Percentiles rank a stretch among this genome's conserved stretches.
These are phyloP conservation scores for Phytophthora hibernalis DNA, from an alignment of 352 stramenopile genomes.

Conservation along the genomic window DNA sequence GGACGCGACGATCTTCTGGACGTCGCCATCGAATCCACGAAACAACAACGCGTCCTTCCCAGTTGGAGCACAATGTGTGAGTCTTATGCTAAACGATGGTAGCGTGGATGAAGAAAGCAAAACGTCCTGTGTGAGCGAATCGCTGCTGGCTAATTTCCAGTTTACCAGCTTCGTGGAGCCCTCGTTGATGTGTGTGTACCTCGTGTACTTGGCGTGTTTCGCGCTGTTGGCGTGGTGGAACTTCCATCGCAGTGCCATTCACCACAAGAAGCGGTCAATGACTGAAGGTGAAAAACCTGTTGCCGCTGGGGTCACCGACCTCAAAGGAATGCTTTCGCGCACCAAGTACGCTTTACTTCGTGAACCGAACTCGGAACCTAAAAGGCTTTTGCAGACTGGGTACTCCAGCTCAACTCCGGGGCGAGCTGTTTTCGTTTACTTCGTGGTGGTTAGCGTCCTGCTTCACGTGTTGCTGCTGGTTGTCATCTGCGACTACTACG, in stretches of 20 bases:
- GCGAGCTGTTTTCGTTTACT: conserved; percentile 32
- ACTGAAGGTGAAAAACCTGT: conserved; percentile 8
- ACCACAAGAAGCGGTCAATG: conserved; percentile 31
- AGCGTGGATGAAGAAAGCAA: conserved; percentile 26
- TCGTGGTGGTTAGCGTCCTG: conserved; percentile 24
- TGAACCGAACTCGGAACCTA: conserved; percentile 1
- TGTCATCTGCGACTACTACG: conserved; percentile 49
- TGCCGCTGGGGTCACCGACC: conserved; percentile 4
- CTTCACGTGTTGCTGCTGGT: conserved; percentile 41
- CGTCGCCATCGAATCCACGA: conserved; percentile 42
- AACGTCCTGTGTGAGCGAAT: conserved; percentile 15
- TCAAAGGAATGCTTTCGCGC: conserved; percentile 18
- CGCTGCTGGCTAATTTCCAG: conserved; percentile 10
- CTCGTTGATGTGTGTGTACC: conserved; percentile 24
- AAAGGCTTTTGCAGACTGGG: conserved; percentile 28
- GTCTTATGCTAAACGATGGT: conserved; percentile 34
- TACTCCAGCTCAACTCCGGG: conserved; percentile 31
- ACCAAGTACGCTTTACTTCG: conserved; percentile 22
- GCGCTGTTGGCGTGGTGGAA: conserved; percentile 24
- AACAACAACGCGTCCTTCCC: conserved; percentile 67
- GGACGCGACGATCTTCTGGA: conserved; percentile 51
- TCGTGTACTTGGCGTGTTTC: conserved; percentile 35
- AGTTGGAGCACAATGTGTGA: conserved; percentile 43
- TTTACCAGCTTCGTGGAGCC: conserved; percentile 38
- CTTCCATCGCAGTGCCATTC: conserved; percentile 12